A percentile compares a stretch with the other conserved stretches of the same genome.
phyloP scores from a whole-genome alignment of 805 yeast species.

The Komagataella phaffii region DNA sequence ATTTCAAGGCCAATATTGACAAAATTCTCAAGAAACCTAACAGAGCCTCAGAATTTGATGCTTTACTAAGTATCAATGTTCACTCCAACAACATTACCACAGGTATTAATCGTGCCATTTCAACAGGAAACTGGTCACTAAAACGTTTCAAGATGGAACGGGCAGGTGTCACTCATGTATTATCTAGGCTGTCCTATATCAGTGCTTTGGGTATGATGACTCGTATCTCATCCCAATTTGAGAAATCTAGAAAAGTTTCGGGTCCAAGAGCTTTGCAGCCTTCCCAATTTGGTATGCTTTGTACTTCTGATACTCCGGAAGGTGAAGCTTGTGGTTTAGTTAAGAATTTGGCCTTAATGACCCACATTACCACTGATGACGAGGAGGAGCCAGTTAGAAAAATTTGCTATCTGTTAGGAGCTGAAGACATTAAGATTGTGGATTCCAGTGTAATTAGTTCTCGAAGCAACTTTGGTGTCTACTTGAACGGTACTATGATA shows the following conservation, averaged over 20 bases:
- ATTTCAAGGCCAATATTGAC: conserved; percentile 89
- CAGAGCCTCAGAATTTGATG: conserved; percentile 91
- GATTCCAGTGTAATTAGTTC: conserved; percentile 78
- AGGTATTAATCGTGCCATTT: conserved; percentile 91
- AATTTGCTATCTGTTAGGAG: conserved; percentile 73
- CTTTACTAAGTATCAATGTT: conserved; percentile 74
- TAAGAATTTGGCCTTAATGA: conserved; percentile 93
- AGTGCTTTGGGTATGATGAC: conserved; percentile 99
- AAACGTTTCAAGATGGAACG: conserved; percentile 99
- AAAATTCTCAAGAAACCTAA: conserved; percentile 89
- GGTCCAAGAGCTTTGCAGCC: conserved; percentile 99
- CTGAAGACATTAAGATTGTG: conserved; percentile 69
- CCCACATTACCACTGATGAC: conserved; percentile 96
- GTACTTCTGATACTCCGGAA: conserved; percentile 98
- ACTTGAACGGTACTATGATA: conserved; percentile 85
- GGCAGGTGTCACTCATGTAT: conserved; percentile 97
- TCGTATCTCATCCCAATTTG: conserved; percentile 96
- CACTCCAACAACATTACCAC: conserved; percentile 89
- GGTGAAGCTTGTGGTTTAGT: conserved; percentile 99
- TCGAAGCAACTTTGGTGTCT: conserved; percentile 70
- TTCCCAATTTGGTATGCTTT: conserved; percentile 97
- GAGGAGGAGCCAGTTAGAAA: conserved; percentile 82
- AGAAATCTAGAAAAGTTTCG: conserved; percentile 92
- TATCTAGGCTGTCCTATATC: conserved; percentile 82
- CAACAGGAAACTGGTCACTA: conserved; percentile 98